These are phyloP conservation scores for Calonectria henricotiae DNA, from an alignment of 2,329 filamentous ascomycete species.

Conservation along the genomic window DNA sequence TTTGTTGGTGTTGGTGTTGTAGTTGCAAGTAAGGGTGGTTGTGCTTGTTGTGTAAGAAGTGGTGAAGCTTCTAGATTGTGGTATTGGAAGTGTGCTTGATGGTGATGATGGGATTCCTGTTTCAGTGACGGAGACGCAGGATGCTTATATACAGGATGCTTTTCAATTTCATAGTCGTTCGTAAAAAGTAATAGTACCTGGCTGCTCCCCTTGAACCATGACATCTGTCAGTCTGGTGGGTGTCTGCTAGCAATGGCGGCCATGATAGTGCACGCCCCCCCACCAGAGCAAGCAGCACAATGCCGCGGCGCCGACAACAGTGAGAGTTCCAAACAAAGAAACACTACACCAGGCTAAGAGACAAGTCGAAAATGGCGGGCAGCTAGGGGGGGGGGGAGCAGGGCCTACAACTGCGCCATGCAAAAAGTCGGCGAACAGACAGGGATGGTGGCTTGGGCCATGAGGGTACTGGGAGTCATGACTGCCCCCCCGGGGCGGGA, in stretches of 20 bases:
- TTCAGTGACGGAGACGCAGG: constrained; percentile 21
- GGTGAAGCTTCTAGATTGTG: constrained; percentile 19
- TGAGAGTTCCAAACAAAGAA: constrained; percentile 47
- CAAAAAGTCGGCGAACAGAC: constrained; percentile 38
- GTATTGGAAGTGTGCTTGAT: constrained; percentile 29
- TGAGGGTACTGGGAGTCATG: constrained; percentile 12
- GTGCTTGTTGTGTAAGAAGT: constrained; percentile 29
- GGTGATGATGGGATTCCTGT: constrained; percentile 34
- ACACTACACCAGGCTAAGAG: constrained; percentile 32
- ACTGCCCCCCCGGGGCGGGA: constrained; percentile 25
- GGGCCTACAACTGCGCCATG: constrained; percentile 35
- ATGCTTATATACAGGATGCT: constrained; percentile 37
- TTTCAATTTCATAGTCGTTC: constrained; percentile 19
- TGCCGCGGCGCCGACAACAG: constrained; percentile 14
- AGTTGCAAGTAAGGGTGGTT: constrained; percentile 7
- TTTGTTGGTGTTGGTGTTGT: constrained; percentile 22
- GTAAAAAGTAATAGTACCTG: constrained; percentile 1
- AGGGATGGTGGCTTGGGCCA: constrained; percentile 29
- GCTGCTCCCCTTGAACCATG: constrained; percentile 23
- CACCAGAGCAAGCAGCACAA: background rate
- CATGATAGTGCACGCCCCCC: constrained; percentile 25
- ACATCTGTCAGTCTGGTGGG: constrained; percentile 13
- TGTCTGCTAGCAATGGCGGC: background rate
- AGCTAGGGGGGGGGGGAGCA: constrained; percentile 19
- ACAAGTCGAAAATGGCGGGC: constrained; percentile 35